phyloP scores from a whole-genome alignment of 2,329 filamentous ascomycete species.

The Hymenoscyphus repandus region DNA sequence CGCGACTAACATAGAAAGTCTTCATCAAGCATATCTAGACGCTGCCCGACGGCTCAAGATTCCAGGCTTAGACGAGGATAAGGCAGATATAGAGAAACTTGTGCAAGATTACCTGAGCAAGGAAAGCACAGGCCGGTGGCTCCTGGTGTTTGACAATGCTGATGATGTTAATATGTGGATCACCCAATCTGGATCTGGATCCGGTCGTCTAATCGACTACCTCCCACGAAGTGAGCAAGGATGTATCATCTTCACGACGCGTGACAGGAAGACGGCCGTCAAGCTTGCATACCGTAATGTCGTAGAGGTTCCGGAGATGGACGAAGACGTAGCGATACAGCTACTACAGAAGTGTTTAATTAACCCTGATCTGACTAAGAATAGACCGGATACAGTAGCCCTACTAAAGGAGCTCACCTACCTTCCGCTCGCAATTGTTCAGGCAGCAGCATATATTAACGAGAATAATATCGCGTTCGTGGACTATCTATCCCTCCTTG shows the following conservation, averaged over 20 bases:
- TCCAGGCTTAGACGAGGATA: neutral
- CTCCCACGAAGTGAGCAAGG: neutral
- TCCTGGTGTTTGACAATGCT: conserved; percentile 2
- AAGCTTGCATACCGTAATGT: neutral
- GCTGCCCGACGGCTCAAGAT: neutral
- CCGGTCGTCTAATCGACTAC: conserved; percentile 2
- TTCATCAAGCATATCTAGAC: conserved; percentile 2
- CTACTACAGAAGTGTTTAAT: conserved; percentile 2
- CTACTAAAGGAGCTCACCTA: conserved; percentile 1
- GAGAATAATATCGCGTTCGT: neutral
- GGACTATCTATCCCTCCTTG: conserved; percentile 1
- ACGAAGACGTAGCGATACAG: neutral
- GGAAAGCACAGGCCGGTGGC: conserved; percentile 1
- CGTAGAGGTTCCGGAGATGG: neutral
- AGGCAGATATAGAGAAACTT: neutral
- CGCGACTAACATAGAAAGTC: neutral
- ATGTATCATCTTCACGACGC: conserved; percentile 1
- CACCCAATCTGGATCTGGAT: neutral
- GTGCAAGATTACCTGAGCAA: neutral
- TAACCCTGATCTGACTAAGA: neutral
- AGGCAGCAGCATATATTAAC: conserved; percentile 1
- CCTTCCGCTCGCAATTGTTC: conserved; percentile 1
- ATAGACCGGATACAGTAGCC: neutral
- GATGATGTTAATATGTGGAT: conserved; percentile 2
- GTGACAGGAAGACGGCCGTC: conserved; percentile 1